Percentiles rank a stretch among this genome's conserved stretches.
Conservation (phyloP, 768 basidiomycete species). For the Hemileccinum rubropunctum region DNA sequence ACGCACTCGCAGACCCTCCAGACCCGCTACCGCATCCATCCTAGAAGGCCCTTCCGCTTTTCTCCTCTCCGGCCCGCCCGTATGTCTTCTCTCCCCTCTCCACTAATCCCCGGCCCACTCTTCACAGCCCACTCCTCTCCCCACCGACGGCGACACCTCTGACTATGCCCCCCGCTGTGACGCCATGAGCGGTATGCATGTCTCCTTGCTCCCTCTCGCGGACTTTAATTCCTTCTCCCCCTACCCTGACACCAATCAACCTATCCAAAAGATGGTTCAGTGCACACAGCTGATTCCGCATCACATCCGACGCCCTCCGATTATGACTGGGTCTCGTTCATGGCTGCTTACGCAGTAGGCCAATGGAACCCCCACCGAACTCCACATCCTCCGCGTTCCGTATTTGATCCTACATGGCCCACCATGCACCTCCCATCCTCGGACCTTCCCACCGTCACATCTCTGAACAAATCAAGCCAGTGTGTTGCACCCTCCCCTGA, state of each 20-base stretch:
- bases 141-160: constrained; percentile 6
- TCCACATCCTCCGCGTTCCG: constrained; percentile 53
- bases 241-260: too few species aligned
- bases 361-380: constrained; percentile 77
- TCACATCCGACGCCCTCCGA: constrained; percentile 27
- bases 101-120: not conserved
- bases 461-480: constrained; percentile 9
- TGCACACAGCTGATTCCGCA: constrained; percentile 12
- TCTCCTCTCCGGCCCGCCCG: constrained; percentile 40
- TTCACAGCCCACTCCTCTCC: constrained; percentile 2
- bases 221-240: constrained; percentile 16
- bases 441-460: constrained; percentile 4
- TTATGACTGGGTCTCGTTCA: constrained; percentile 74
- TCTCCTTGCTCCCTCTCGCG: not conserved
- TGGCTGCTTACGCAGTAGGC: constrained; percentile 71
- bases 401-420: constrained; percentile 21
- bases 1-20: constrained; percentile 28
- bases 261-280: constrained; percentile 15
- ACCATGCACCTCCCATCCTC: constrained; percentile 7
- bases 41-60: constrained; percentile 39
- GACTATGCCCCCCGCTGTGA: constrained; percentile 12
- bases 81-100: not conserved
- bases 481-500: constrained; percentile 11
- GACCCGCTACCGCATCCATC: constrained; percentile 45
- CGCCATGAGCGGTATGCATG: constrained; percentile 23